Percentiles rank a stretch among this genome's conserved stretches.
Conservation (phyloP, 2,329 filamentous ascomycete species). For the Aspergillus eucalypticola region DNA sequence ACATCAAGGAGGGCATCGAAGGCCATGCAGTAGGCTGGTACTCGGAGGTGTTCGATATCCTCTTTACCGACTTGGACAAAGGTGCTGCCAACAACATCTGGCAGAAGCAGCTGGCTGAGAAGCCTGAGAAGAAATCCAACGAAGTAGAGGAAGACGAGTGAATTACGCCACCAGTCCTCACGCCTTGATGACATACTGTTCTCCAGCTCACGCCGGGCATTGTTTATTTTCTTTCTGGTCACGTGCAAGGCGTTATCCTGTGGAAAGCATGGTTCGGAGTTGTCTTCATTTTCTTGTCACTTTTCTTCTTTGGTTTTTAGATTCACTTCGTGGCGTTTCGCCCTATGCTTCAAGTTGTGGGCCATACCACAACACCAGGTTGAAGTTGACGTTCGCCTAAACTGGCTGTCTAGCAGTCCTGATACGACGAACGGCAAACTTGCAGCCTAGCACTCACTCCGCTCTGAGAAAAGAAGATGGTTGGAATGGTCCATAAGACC, state of each 20-base stretch:
- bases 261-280: slow-evolving; percentile 39
- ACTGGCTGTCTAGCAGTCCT: not conserved
- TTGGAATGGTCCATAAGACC: not conserved
- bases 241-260: slow-evolving; percentile 35
- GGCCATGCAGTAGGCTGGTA: slow-evolving; percentile 94
- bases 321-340: not conserved
- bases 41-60: slow-evolving; percentile 83
- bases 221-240: slow-evolving; percentile 26
- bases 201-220: slow-evolving; percentile 17
- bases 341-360: slow-evolving; percentile 1
- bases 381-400: not conserved
- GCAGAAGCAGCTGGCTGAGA: slow-evolving; percentile 63
- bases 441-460: slow-evolving; percentile 17
- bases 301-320: slow-evolving; percentile 8
- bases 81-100: slow-evolving; percentile 71
- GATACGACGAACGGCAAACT: not conserved
- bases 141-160: slow-evolving; percentile 31
- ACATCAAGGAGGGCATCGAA: slow-evolving; percentile 95
- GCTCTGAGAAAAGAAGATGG: slow-evolving; percentile 17
- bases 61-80: slow-evolving; percentile 80
- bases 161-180: slow-evolving; percentile 10
- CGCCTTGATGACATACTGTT: slow-evolving; percentile 21
- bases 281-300: slow-evolving; percentile 16
- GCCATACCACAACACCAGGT: not conserved
- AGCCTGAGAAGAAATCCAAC: slow-evolving; percentile 47